phyloP scores from a whole-genome alignment of 2,329 filamentous ascomycete species.

The Exophiala bonariae region DNA sequence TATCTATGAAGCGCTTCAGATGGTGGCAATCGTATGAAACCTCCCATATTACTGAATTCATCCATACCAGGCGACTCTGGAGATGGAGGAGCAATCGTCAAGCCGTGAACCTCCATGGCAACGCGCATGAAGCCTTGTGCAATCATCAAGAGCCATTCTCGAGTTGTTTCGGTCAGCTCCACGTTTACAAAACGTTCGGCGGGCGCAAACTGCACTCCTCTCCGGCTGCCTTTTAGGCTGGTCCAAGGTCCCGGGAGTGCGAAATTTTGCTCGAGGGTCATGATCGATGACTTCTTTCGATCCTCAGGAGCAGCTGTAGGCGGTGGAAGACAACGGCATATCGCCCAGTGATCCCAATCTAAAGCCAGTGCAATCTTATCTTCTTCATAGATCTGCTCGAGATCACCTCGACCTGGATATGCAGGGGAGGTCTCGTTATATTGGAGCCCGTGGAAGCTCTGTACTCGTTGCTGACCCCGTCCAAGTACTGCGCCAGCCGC shows the following conservation, averaged over 20 bases:
- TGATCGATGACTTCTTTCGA: background rate
- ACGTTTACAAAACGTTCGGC: constrained; percentile 4
- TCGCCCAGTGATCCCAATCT: constrained; percentile 7
- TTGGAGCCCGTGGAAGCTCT: too few relatives aligned
- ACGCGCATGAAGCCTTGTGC: constrained; percentile 4
- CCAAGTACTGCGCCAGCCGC: too few relatives aligned
- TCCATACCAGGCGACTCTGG: background rate
- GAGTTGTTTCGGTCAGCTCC: background rate
- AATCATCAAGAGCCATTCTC: constrained; percentile 5
- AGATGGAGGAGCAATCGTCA: background rate
- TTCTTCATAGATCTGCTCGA: background rate
- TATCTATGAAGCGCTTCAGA: background rate
- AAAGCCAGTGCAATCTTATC: background rate
- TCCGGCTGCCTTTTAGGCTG: background rate
- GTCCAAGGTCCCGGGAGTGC: background rate
- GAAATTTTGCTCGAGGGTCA: constrained; percentile 2
- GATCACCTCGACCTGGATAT: background rate
- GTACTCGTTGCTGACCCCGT: too few relatives aligned
- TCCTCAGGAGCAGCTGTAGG: background rate
- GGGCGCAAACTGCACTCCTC: background rate
- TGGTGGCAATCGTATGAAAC: constrained; percentile 2
- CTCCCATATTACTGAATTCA: background rate
- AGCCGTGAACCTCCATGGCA: background rate
- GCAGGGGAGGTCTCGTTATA: background rate
- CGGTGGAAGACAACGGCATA: constrained; percentile 3